Evolutionary conservation across 2,329 filamentous ascomycete genomes (phyloP), one percentile per base, ranked within the genome.

Genomic region (Colletotrichum scovillei): DNA sequence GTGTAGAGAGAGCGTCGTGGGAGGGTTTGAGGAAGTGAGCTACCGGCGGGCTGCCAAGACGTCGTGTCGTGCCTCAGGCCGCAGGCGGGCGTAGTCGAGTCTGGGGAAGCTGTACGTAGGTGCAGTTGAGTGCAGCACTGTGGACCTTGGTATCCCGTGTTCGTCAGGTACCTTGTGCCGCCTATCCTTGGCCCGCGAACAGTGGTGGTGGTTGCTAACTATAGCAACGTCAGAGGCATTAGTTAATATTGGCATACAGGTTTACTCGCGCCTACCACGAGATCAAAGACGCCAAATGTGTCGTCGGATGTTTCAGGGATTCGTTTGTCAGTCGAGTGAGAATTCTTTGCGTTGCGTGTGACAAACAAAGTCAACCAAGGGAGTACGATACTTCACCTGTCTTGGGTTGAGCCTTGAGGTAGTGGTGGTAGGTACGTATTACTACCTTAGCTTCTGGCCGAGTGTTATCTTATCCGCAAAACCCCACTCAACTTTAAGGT

Each of bases 41-140:
- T 42, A 46, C 55, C 30, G 57, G 38, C 38, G 52, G 46, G 7
- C 56, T 73, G 62, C 67, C 71, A 60, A 73, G 71, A 35, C 56
- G 67, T 46, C n/a, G 49, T 65, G 71, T 35, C 26, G 56, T 73
- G 71, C 71, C 71, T 73, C 71, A 73, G 71, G 71, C 71, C 35
- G 57, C 12, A 2, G 46, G 12, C 14, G 46, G 28, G 32, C 26
- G 26, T 32, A 14, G 4, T 24, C 57, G 14, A 26, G 42, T 59
- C 42, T 69, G 66, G 59, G 66, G 38, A 59, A 57, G 38, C 57
- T 46, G 66, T 38, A 49, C 57, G 22, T 57, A 22, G 28, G 26
- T 22, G 49, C 30, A 49, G 56, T 59, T 24, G 59, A 58, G 24
- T 42, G 59, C 24, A 68, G 42, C 42, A 58, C 57, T 53, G 66